phyloP scores from a whole-genome alignment of 202 grass and related monocot genomes.

The Saccharum hybrid region DNA sequence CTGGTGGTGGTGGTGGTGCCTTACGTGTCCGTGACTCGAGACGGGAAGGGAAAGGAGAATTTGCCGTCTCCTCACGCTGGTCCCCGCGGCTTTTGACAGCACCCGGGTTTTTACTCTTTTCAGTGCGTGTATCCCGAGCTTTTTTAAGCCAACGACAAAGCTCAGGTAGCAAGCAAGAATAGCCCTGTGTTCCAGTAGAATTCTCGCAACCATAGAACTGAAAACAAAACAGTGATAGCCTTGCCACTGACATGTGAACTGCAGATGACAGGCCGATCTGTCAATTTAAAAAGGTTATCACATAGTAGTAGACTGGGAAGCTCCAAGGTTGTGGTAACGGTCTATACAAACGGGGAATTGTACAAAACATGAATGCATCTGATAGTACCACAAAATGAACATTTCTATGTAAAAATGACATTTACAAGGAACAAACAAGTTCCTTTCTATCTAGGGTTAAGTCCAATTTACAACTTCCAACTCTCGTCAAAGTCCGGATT shows the following conservation, averaged over 20 bases:
- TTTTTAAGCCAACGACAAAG: conserved; percentile 13
- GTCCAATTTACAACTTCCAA: too few relatives aligned
- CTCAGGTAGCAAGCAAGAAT: neutral
- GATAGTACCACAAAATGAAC: neutral
- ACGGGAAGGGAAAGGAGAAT: neutral
- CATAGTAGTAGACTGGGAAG: too few relatives aligned
- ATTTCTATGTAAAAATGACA: neutral
- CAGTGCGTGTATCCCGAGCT: neutral
- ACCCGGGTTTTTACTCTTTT: too few relatives aligned
- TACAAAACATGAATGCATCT: neutral
- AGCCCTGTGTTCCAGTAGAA: neutral
- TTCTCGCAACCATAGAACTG: neutral
- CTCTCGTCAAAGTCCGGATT: too few relatives aligned
- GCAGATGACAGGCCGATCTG: neutral
- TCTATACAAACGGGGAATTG: neutral
- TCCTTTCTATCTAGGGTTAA: too few relatives aligned
- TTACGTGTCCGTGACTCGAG: conserved; percentile 46
- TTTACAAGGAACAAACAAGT: too few relatives aligned
- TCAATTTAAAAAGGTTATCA: too few relatives aligned
- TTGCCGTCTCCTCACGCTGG: too few relatives aligned
- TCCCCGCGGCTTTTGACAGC: too few relatives aligned
- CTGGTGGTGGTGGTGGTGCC: conserved; percentile 4
- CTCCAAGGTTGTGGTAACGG: too few relatives aligned
- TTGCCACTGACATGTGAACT: neutral
- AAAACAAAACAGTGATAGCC: neutral